These are phyloP conservation scores for Schwanniomyces sp. DNA, from an alignment of 805 yeast genomes.

Conservation along the genomic window DNA sequence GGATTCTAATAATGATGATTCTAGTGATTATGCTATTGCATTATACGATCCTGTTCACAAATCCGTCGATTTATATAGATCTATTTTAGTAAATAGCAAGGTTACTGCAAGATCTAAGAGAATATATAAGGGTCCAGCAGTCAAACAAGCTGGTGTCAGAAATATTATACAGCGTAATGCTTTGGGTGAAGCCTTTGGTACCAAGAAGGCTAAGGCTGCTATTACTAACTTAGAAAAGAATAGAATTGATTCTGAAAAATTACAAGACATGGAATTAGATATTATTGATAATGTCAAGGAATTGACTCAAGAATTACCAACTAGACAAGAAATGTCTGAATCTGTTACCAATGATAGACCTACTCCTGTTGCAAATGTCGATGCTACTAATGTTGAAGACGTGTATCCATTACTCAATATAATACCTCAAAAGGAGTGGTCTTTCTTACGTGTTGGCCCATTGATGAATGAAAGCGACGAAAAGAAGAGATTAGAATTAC, in stretches of 20 bases:
- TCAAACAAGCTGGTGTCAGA: constrained; percentile 54
- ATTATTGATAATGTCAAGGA: constrained; percentile 78
- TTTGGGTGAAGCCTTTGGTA: constrained; percentile 95
- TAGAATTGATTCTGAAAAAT: constrained; percentile 79
- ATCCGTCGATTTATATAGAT: constrained; percentile 59
- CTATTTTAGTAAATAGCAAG: constrained; percentile 61
- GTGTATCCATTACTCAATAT: constrained; percentile 73
- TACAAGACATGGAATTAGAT: constrained; percentile 72
- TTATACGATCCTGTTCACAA: constrained; percentile 70
- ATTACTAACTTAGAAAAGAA: constrained; percentile 79
- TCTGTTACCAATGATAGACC: constrained; percentile 70
- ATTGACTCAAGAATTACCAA: constrained; percentile 72
- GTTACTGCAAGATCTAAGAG: constrained; percentile 64
- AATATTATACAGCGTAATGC: constrained; percentile 69
- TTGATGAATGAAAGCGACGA: constrained; percentile 50
- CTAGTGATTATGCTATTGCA: constrained; percentile 66
- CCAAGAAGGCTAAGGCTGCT: constrained; percentile 92
- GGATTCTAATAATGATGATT: constrained; percentile 25
- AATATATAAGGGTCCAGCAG: constrained; percentile 57
- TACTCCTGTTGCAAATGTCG: constrained; percentile 72
- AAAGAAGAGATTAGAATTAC: constrained; percentile 51
- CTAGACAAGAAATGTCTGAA: constrained; percentile 60
- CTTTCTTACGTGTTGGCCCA: constrained; percentile 62
- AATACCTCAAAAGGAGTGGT: constrained; percentile 66
- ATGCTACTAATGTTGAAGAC: constrained; percentile 82